These are phyloP conservation scores for Sugiyamaella novakii DNA, from an alignment of 1,139 yeast species.

Conservation along the genomic window DNA sequence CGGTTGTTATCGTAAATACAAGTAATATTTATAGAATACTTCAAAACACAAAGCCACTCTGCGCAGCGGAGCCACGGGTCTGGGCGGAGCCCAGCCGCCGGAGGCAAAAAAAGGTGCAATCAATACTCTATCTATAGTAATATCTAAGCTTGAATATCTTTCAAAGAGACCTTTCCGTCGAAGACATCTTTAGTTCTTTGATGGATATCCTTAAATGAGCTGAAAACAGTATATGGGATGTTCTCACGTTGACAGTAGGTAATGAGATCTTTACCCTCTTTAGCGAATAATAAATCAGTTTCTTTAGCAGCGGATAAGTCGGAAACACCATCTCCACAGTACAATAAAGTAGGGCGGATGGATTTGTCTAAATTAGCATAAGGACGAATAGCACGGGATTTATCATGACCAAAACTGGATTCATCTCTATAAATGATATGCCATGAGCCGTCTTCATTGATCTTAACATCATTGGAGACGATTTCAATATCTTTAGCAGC, in stretches of 20 bases:
- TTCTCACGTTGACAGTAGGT: conserved; percentile 76
- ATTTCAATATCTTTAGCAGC: conserved; percentile 75
- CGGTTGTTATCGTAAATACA: conserved; percentile 31
- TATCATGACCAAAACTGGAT: conserved; percentile 91
- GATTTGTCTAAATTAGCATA: conserved; percentile 49
- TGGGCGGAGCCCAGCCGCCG: conserved; percentile 5
- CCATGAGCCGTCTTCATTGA: conserved; percentile 68
- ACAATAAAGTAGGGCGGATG: conserved; percentile 65
- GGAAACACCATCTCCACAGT: conserved; percentile 97
- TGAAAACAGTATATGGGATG: conserved; percentile 84
- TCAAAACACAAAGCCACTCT: too few species aligned
- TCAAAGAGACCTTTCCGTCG: conserved; percentile 49
- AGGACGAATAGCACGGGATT: conserved; percentile 76
- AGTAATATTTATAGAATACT: conserved; percentile 1
- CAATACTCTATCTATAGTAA: background rate
- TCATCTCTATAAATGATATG: conserved; percentile 82
- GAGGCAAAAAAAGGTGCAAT: too few species aligned
- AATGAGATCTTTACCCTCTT: conserved; percentile 86
- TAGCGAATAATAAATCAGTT: conserved; percentile 90
- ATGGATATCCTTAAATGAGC: conserved; percentile 72
- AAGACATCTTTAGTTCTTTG: conserved; percentile 52
- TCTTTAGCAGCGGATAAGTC: conserved; percentile 95
- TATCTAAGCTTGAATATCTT: conserved; percentile 20
- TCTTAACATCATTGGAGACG: conserved; percentile 73
- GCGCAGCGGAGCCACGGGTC: too few species aligned